These are phyloP conservation scores for Avena eriantha DNA, from an alignment of 176 grass and related monocot genomes.

Conservation along the genomic window DNA sequence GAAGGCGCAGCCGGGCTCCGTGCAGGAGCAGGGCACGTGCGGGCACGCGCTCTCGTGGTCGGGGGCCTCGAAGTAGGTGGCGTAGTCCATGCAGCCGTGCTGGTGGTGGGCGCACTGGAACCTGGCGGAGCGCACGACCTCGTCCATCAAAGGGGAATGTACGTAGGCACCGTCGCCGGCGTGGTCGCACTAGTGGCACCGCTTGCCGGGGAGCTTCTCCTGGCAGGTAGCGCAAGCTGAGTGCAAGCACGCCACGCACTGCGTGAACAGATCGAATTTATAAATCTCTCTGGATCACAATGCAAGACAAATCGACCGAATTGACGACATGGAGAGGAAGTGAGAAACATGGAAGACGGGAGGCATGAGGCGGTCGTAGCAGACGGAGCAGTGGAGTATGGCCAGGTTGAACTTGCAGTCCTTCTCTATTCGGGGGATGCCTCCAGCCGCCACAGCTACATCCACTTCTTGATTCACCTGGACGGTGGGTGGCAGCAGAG, in stretches of 20 bases:
- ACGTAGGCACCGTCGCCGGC: constrained; percentile 2
- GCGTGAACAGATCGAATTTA: not conserved
- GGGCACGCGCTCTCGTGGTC: constrained; percentile 31
- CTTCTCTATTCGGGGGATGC: not conserved
- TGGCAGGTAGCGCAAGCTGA: not conserved
- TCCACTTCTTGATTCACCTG: too few species aligned
- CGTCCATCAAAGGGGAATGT: not conserved
- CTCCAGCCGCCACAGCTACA: not conserved
- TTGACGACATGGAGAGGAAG: too few species aligned
- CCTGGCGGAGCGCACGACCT: constrained; percentile 3
- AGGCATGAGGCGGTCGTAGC: not conserved
- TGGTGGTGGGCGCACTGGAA: constrained; percentile 19
- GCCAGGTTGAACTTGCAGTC: not conserved
- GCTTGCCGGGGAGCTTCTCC: constrained; percentile 9
- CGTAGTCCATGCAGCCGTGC: constrained; percentile 14
- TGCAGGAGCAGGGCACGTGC: constrained; percentile 37
- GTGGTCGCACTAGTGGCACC: constrained; percentile 11
- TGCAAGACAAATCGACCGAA: too few species aligned
- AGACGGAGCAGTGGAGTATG: not conserved
- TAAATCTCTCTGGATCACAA: too few species aligned
- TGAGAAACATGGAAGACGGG: not conserved
- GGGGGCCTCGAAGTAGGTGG: not conserved
- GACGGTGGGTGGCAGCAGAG: too few species aligned
- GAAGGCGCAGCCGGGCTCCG: constrained; percentile 27
- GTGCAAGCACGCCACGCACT: not conserved